Base-by-base conservation (phyloP, 2,329 filamentous ascomycete genomes). In the Botrytis fragariae region DNA sequence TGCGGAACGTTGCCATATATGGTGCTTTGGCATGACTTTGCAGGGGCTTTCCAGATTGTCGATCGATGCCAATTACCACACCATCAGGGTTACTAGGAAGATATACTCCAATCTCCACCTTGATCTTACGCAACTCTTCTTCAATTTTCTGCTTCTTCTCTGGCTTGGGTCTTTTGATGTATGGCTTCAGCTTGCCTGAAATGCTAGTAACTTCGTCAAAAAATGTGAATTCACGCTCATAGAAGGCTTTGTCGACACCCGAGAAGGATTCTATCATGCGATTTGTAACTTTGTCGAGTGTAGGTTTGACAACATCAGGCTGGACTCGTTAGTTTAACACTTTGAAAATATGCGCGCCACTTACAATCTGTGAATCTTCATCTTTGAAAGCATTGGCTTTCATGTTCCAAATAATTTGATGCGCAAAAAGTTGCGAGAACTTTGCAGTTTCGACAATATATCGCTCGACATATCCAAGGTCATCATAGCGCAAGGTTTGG, bases 331-430 rank as follows among this genome's bases (percentile, higher is more conserved):
- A 73, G 75, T 29, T 76, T 72, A 37, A 32, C 32, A 75, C 60
- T 59, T 63, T 44, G 9, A 8, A 35, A 22, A 51, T 14, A 20
- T 32, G 44, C 42, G 18, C 42, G 12, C 29, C 1, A 83, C 90
- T 86, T 85, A 93, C 91, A 76, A 97, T 89, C 78, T 92, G 90
- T 22, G 92, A 95, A 77, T 98, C 94, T 79, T 99, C 95, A 77
- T 99, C 97, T 82, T 98, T 99, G 87, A 93, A 99, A 1, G 95
- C 93, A 82, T 99, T 99, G 45, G 96, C 96, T 82, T 98, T 99
- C 92, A 99, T 99, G 82, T 99, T 99, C 96, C 97, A 99, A 81
- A 99, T 99, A 77, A 99, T 98, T 80, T 99, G 96, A 82, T 99
- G 97, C 3, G 97, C 95, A 82, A 99, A 99, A 14, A 98, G 85